These are phyloP conservation scores for Torulaspora indica DNA, from an alignment of 805 yeast species.

Conservation along the genomic window DNA sequence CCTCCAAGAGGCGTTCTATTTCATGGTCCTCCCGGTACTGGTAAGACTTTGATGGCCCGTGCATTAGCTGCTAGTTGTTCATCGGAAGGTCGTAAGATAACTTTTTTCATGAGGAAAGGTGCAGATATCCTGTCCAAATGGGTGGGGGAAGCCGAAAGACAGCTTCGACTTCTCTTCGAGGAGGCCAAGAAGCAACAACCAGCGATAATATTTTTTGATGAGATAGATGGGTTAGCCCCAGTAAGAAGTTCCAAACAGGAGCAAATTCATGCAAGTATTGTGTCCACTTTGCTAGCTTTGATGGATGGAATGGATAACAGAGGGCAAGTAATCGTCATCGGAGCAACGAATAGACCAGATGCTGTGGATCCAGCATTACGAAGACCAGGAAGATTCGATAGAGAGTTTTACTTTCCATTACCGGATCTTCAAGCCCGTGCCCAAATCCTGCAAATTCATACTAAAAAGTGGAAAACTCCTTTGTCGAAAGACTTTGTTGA, in stretches of 20 bases:
- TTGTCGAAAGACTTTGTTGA: conserved; percentile 52
- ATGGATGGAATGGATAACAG: conserved; percentile 99
- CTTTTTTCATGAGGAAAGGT: conserved; percentile 97
- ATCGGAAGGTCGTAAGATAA: conserved; percentile 74
- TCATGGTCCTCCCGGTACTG: conserved; percentile 99
- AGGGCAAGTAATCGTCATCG: conserved; percentile 96
- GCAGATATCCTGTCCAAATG: conserved; percentile 96
- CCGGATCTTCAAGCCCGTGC: conserved; percentile 79
- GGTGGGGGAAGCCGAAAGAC: conserved; percentile 99
- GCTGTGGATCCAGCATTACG: conserved; percentile 97
- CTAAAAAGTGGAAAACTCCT: conserved; percentile 83
- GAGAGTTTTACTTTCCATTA: conserved; percentile 93
- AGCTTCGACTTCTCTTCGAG: conserved; percentile 81
- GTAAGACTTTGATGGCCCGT: conserved; percentile 96
- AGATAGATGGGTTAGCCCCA: conserved; percentile 97
- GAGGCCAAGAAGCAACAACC: conserved; percentile 97
- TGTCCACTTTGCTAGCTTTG: conserved; percentile 85
- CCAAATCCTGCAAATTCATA: conserved; percentile 78
- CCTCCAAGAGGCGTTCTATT: conserved; percentile 97
- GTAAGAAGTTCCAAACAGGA: conserved; percentile 96
- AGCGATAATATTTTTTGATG: conserved; percentile 92
- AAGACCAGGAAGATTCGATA: conserved; percentile 94
- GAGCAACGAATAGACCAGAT: conserved; percentile 97
- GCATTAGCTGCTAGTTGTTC: conserved; percentile 96
- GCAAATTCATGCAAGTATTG: conserved; percentile 96